Conservation (phyloP, 371 early-diverging fungal genomes). For the Quaeritorhiza haematococci region DNA sequence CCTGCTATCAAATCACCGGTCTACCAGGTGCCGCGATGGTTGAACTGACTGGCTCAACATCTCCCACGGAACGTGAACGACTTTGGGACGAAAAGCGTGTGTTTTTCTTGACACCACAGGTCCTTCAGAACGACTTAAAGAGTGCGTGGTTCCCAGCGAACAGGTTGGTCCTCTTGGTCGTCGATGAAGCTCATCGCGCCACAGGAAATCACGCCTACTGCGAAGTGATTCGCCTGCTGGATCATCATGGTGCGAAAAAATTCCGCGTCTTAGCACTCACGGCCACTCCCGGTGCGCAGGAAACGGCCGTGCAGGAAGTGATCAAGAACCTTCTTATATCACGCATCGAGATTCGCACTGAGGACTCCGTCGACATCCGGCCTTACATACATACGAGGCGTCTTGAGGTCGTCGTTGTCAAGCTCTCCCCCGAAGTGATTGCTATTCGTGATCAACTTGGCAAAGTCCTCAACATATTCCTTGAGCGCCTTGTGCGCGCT, state of each 20-base stretch:
- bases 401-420: conserved; percentile 60
- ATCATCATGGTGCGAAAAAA: conserved; percentile 28
- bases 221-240: conserved; percentile 59
- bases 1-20: conserved; percentile 69
- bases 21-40: conserved; percentile 59
- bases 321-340: conserved; percentile 71
- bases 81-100: conserved; percentile 45
- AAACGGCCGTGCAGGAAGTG: conserved; percentile 74
- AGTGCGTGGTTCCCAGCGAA: conserved; percentile 28
- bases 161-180: conserved; percentile 63
- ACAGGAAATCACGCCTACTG: conserved; percentile 79
- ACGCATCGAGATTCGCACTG: conserved; percentile 79
- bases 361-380: conserved; percentile 80
- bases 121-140: conserved; percentile 77
- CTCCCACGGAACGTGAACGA: conserved; percentile 46
- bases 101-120: conserved; percentile 88
- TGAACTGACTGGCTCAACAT: conserved; percentile 71
- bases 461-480: conserved; percentile 34
- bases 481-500: conserved; percentile 41
- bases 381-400: conserved; percentile 66
- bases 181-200: conserved; percentile 93
- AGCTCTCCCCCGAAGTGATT: conserved; percentile 54
- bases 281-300: conserved; percentile 77
- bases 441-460: conserved; percentile 38
- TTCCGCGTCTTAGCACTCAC: conserved; percentile 85